These are phyloP conservation scores for Corchorus capsularis DNA, from an alignment of 345 rosid species.

Conservation along the genomic window DNA sequence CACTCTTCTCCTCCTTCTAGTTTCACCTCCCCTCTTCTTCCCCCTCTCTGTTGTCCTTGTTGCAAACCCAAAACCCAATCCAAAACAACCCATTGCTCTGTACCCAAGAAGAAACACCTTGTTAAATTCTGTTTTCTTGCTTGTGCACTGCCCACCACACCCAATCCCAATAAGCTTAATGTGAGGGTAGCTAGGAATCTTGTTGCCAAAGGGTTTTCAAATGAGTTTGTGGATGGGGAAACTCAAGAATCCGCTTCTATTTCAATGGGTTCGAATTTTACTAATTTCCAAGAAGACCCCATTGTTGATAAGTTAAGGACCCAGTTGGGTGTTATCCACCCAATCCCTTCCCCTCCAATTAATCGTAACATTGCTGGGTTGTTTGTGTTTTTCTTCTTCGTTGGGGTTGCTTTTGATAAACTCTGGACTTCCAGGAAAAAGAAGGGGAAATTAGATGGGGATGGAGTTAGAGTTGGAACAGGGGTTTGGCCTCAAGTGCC, in stretches of 20 bases:
- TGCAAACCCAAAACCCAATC: slow-evolving; percentile 15
- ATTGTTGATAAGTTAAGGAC: slow-evolving; percentile 87
- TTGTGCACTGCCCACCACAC: slow-evolving; percentile 38
- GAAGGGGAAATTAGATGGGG: slow-evolving; percentile 34
- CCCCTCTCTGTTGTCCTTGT: slow-evolving; percentile 49
- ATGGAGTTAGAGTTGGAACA: slow-evolving; percentile 31
- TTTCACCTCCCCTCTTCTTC: slow-evolving; percentile 28
- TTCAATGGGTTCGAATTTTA: slow-evolving; percentile 53
- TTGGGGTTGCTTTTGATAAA: slow-evolving; percentile 89
- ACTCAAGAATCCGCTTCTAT: slow-evolving; percentile 40
- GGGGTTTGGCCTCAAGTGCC: slow-evolving; percentile 86
- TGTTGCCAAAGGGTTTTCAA: slow-evolving; percentile 43
- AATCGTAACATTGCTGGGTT: slow-evolving; percentile 64
- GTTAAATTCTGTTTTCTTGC: slow-evolving; percentile 42
- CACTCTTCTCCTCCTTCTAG: slow-evolving; percentile 48
- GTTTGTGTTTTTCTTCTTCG: slow-evolving; percentile 85
- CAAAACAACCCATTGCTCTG: slow-evolving; percentile 8
- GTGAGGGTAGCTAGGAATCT: slow-evolving; percentile 42
- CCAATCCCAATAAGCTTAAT: slow-evolving; percentile 26
- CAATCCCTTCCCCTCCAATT: slow-evolving; percentile 88
- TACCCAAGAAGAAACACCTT: slow-evolving; percentile 11
- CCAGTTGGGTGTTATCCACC: slow-evolving; percentile 84
- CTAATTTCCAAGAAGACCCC: slow-evolving; percentile 74
- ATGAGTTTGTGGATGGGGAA: slow-evolving; percentile 49
- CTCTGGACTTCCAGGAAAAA: slow-evolving; percentile 77